Conservation (phyloP, 345 rosid genomes). For the Eucalyptus pumila region DNA sequence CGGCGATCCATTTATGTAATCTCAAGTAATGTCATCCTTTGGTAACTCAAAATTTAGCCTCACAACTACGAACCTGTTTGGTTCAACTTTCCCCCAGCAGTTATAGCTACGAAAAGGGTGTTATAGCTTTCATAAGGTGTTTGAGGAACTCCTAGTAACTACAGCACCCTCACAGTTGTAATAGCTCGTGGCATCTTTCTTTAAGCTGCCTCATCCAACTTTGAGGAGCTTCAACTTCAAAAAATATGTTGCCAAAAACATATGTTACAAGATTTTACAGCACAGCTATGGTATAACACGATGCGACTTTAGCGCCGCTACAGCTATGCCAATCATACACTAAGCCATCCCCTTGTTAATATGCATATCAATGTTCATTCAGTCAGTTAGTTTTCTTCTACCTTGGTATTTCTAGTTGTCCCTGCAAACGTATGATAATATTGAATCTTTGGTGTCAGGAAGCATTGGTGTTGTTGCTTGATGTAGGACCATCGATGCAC, state of each 20-base stretch:
- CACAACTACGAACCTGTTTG: background rate
- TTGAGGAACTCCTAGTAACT: background rate
- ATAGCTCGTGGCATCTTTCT: background rate
- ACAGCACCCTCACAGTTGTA: background rate
- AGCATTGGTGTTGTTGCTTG: constrained; percentile 59
- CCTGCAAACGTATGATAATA: background rate
- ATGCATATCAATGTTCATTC: background rate
- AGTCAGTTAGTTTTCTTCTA: background rate
- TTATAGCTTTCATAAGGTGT: background rate
- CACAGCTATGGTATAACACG: background rate
- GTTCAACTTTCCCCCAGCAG: background rate
- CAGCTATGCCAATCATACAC: background rate
- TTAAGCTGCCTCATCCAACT: background rate
- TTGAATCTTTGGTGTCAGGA: constrained; percentile 32
- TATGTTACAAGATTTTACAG: background rate
- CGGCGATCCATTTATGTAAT: background rate
- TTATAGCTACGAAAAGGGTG: background rate
- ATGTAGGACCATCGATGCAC: constrained; percentile 86
- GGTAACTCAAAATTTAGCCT: background rate
- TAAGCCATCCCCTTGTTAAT: background rate
- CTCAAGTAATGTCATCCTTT: background rate
- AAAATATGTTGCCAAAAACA: background rate
- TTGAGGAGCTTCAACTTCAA: background rate
- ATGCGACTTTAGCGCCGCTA: background rate
- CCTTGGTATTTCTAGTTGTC: background rate